Evolutionary conservation across 345 rosid genomes (phyloP).

Genomic region (Schrenkiella parvula): DNA sequence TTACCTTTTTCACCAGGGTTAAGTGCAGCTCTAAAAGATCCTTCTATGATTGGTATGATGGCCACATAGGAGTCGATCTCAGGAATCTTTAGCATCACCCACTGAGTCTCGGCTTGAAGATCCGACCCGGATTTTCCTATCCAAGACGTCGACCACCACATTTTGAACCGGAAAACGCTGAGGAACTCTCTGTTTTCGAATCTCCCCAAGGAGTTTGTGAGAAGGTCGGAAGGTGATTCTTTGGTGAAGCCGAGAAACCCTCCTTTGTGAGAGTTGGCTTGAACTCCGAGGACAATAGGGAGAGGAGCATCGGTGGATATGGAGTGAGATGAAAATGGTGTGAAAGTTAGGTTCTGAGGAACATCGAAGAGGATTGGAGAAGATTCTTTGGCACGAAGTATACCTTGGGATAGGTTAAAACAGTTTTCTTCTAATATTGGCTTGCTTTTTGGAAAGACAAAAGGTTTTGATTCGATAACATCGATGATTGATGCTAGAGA

Average conservation of each 20-base stretch:
- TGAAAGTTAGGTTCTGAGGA: constrained; percentile 54
- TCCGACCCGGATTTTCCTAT: constrained; percentile 72
- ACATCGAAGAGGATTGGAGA: constrained; percentile 56
- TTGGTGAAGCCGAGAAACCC: constrained; percentile 66
- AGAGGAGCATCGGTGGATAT: constrained; percentile 51
- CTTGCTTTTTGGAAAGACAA: constrained; percentile 1
- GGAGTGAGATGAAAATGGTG: constrained; percentile 41
- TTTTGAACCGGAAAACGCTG: constrained; percentile 73
- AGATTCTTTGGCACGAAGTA: constrained; percentile 43
- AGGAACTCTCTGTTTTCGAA: constrained; percentile 54
- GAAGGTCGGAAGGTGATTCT: constrained; percentile 37
- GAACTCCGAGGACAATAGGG: constrained; percentile 47
- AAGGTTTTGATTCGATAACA: constrained; percentile 10
- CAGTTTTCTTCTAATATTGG: constrained; percentile 13
- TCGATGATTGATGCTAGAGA: constrained; percentile 21
- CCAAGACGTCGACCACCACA: constrained; percentile 95
- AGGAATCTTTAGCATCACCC: constrained; percentile 65
- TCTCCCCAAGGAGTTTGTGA: constrained; percentile 59
- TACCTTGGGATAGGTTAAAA: constrained; percentile 44
- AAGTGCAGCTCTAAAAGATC: constrained; percentile 63
- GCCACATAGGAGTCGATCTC: constrained; percentile 53
- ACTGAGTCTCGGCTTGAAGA: constrained; percentile 76
- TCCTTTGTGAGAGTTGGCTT: constrained; percentile 48
- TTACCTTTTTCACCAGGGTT: constrained; percentile 57
- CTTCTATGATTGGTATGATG: constrained; percentile 65